These are phyloP conservation scores for Fusarium beomiforme DNA, from an alignment of 2,329 filamentous ascomycete species.

Conservation along the genomic window DNA sequence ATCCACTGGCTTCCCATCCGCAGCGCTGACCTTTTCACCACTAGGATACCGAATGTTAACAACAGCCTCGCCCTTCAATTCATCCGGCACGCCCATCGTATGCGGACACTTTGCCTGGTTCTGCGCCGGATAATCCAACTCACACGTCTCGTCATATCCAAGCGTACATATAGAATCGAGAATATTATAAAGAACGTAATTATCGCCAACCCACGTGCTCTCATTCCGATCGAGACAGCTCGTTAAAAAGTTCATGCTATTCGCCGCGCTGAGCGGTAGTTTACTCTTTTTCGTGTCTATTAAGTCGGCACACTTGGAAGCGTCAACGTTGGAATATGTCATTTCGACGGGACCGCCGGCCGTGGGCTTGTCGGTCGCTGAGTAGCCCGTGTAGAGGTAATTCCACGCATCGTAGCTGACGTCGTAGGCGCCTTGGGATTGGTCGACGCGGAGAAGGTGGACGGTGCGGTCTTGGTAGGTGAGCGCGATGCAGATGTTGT, in stretches of 20 bases:
- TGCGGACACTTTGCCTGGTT: conserved; percentile 59
- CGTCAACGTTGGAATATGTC: conserved; percentile 56
- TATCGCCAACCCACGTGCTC: conserved; percentile 58
- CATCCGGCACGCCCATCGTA: conserved; percentile 50
- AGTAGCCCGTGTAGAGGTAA: conserved; percentile 62
- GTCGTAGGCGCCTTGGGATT: conserved; percentile 66
- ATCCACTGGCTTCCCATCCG: conserved; percentile 26
- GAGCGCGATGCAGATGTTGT: conserved; percentile 65
- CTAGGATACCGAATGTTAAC: conserved; percentile 59
- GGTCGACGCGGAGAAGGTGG: conserved; percentile 68
- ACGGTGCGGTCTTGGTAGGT: conserved; percentile 60
- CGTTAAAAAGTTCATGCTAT: conserved; percentile 63
- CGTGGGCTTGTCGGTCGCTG: conserved; percentile 56
- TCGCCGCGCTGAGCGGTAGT: conserved; percentile 58
- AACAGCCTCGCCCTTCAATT: conserved; percentile 53
- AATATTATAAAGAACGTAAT: conserved; percentile 63
- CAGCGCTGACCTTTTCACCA: conserved; percentile 53
- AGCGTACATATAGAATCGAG: conserved; percentile 58
- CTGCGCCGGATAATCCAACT: conserved; percentile 52
- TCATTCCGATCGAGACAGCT: conserved; percentile 53
- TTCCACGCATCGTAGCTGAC: conserved; percentile 71
- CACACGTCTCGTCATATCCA: conserved; percentile 59
- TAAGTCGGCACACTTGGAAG: conserved; percentile 58
- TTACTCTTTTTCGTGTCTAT: conserved; percentile 54
- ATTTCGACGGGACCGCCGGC: conserved; percentile 61